Evolutionary conservation across 1,284 basidiomycete genomes (phyloP).

Genomic region (Pseudozyma hubeiensis): DNA sequence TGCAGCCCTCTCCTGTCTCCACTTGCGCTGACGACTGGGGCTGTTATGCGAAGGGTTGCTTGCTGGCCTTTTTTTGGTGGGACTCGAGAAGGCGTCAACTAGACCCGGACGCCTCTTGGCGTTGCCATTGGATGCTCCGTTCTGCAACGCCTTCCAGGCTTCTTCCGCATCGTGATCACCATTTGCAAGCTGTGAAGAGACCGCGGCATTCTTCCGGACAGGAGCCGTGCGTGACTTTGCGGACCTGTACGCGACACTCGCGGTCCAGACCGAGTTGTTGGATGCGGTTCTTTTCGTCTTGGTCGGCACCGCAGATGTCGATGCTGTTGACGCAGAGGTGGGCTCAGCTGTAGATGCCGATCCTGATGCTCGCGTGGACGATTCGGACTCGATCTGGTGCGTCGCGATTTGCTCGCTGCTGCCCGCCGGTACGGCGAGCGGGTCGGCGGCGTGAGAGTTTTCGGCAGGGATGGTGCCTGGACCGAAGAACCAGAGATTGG

Average conservation of each 20-base stretch:
- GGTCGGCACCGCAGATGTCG: background rate
- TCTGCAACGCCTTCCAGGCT: slow-evolving; percentile 30
- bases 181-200: slow-evolving; percentile 13
- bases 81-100: slow-evolving; percentile 42
- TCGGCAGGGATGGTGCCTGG: slow-evolving; percentile 26
- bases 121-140: slow-evolving; percentile 6
- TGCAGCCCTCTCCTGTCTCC: slow-evolving; percentile 38
- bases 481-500: slow-evolving; percentile 42
- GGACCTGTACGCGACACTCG: slow-evolving; percentile 44
- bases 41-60: slow-evolving; percentile 4
- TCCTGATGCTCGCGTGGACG: slow-evolving; percentile 8
- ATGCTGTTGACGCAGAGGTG: background rate
- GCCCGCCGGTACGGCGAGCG: background rate
- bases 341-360: slow-evolving; percentile 4
- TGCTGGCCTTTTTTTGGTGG: slow-evolving; percentile 40
- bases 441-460: background rate
- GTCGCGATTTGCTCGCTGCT: background rate
- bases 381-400: background rate
- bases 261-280: slow-evolving; percentile 40
- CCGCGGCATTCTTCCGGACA: slow-evolving; percentile 15
- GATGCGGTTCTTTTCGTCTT: slow-evolving; percentile 28
- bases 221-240: slow-evolving; percentile 39
- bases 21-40: slow-evolving; percentile 32
- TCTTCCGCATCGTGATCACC: slow-evolving; percentile 28
- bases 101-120: slow-evolving; percentile 29